A percentile compares a stretch with the other conserved stretches of the same genome.
phyloP scores from a whole-genome alignment of 2,329 filamentous ascomycete species.

The Bertia moriformis region DNA sequence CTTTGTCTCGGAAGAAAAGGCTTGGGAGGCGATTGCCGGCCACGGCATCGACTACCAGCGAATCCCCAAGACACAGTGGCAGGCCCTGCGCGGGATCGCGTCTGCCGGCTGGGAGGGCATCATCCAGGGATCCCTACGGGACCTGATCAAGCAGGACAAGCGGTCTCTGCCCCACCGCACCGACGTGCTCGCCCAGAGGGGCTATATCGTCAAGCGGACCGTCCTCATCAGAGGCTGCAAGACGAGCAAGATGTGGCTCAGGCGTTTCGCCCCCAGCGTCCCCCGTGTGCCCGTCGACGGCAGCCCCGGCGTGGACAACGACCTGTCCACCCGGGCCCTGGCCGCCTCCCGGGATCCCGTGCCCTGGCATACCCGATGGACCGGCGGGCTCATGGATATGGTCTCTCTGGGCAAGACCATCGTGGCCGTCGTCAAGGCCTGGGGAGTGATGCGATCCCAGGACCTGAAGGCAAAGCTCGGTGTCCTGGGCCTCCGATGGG shows the following conservation, averaged over 20 bases:
- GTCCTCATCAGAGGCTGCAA: constrained; percentile 42
- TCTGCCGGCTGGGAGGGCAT: constrained; percentile 37
- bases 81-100: constrained; percentile 40
- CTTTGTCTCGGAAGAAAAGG: constrained; percentile 34
- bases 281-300: constrained; percentile 18
- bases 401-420: constrained; percentile 39
- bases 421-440: constrained; percentile 39
- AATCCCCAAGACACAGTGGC: constrained; percentile 43
- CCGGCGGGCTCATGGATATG: constrained; percentile 41
- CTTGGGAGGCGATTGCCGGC: constrained; percentile 45
- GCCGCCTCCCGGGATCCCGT: constrained; percentile 34
- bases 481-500: constrained; percentile 35
- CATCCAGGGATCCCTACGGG: constrained; percentile 42
- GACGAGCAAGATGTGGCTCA: constrained; percentile 48
- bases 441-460: constrained; percentile 39
- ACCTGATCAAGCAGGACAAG: constrained; percentile 45
- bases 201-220: constrained; percentile 46
- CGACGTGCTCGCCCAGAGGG: constrained; percentile 40
- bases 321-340: constrained; percentile 21
- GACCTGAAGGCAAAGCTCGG: constrained; percentile 44
- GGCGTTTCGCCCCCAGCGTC: constrained; percentile 32
- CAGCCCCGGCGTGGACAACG: constrained; percentile 15
- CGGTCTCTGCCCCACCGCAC: constrained; percentile 47
- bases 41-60: constrained; percentile 43
- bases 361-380: constrained; percentile 40